A percentile compares a stretch with the other conserved stretches of the same genome.
These are phyloP conservation scores for Kodamaea restingae DNA, from an alignment of 805 yeast genomes.

Conservation along the genomic window DNA sequence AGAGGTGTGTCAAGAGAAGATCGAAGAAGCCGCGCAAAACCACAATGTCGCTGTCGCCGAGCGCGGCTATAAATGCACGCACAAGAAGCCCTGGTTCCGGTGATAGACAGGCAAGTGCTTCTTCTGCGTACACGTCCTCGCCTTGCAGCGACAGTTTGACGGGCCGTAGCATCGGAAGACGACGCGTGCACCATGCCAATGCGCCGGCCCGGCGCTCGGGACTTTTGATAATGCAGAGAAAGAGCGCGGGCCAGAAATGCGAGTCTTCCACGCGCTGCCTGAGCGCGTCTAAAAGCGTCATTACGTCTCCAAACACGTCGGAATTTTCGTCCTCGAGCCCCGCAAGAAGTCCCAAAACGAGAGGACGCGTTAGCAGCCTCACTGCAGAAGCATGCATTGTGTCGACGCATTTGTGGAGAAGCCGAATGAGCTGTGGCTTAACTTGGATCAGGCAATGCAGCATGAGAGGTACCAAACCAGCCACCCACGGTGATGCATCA, in stretches of 20 bases:
- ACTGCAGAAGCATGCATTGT: constrained; percentile 33
- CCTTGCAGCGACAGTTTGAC: not conserved
- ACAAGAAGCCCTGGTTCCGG: constrained; percentile 80
- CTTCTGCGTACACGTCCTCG: constrained; percentile 30
- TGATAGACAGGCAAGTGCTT: constrained; percentile 56
- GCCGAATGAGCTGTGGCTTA: constrained; percentile 67
- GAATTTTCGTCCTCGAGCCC: constrained; percentile 92
- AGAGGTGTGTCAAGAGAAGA: constrained; percentile 62
- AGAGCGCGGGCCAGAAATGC: constrained; percentile 84
- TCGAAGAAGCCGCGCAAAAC: constrained; percentile 88
- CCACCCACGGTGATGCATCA: constrained; percentile 75
- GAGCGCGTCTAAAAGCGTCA: constrained; percentile 58
- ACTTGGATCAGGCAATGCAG: constrained; percentile 86
- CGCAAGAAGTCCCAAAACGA: constrained; percentile 71
- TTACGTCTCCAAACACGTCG: constrained; percentile 65
- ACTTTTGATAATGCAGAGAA: constrained; percentile 68
- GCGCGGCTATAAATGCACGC: constrained; percentile 68
- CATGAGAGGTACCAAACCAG: constrained; percentile 87
- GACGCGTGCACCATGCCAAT: constrained; percentile 63
- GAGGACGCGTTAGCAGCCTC: constrained; percentile 58
- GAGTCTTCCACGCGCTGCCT: constrained; percentile 57
- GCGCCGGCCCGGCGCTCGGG: constrained; percentile 84
- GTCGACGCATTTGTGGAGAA: constrained; percentile 51
- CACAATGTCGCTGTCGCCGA: constrained; percentile 54
- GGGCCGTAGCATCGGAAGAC: constrained; percentile 57